Conservation (phyloP, 306 rosid genomes). For the Quercus wislizeni region DNA sequence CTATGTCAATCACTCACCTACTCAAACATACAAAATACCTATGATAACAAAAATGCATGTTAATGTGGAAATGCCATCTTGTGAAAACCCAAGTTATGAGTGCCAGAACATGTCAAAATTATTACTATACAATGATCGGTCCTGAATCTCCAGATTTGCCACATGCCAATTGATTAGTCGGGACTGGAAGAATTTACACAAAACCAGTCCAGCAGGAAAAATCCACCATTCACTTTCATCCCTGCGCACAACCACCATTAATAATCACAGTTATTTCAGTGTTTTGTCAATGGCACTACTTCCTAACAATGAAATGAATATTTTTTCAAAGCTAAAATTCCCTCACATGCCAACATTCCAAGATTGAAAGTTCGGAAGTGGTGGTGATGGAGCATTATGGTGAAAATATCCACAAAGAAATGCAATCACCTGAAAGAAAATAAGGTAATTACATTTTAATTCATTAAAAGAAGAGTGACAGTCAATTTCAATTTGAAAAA, state of each 20-base stretch:
- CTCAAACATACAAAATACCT: conserved; percentile 26
- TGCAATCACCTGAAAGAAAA: conserved; percentile 68
- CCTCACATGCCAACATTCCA: conserved; percentile 91
- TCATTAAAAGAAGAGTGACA: not conserved
- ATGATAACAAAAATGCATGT: conserved; percentile 33
- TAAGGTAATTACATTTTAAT: not conserved
- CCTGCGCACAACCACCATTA: conserved; percentile 43
- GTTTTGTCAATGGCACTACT: conserved; percentile 1
- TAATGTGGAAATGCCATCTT: conserved; percentile 42
- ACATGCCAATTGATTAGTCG: conserved; percentile 95
- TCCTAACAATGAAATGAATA: not conserved
- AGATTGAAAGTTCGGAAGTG: conserved; percentile 68
- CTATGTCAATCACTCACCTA: conserved; percentile 67
- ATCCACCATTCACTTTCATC: conserved; percentile 99
- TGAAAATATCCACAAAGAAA: conserved; percentile 91
- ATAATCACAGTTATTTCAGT: conserved; percentile 1
- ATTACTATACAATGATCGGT: conserved; percentile 95
- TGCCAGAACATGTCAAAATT: conserved; percentile 98
- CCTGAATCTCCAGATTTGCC: conserved; percentile 98
- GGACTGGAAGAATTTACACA: conserved; percentile 86
- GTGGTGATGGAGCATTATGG: conserved; percentile 51
- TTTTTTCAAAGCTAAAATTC: conserved; percentile 12
- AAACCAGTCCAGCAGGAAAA: conserved; percentile 75
- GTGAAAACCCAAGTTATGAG: conserved; percentile 45
- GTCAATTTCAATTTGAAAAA: too few relatives aligned